Evolutionary conservation across 768 basidiomycete genomes (phyloP).

Genomic region (Amanita phalloides): DNA sequence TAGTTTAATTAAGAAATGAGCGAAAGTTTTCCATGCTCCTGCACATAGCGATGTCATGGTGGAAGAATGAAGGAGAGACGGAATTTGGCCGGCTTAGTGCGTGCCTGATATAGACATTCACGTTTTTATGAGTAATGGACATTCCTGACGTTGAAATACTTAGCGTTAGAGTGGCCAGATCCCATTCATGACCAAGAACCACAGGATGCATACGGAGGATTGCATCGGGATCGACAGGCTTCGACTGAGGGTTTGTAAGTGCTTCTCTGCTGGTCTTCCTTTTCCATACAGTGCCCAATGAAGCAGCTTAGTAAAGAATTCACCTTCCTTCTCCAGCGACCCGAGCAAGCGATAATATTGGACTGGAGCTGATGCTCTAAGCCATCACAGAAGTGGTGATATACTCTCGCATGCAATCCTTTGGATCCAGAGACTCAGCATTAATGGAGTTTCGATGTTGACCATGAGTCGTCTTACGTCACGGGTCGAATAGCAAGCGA

Average conservation of each 20-base stretch:
- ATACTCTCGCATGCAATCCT: neutral
- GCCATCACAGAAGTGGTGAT: constrained; percentile 28
- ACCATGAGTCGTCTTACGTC: too few relatives aligned
- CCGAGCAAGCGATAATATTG: constrained; percentile 31
- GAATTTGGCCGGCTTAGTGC: too few relatives aligned
- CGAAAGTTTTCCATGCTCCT: neutral
- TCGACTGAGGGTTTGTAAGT: neutral
- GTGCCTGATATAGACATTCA: neutral
- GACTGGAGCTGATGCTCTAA: constrained; percentile 37
- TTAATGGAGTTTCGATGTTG: too few relatives aligned
- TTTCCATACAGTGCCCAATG: constrained; percentile 27
- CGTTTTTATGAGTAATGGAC: too few relatives aligned
- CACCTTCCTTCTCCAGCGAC: constrained; percentile 19
- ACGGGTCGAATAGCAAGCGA: too few relatives aligned
- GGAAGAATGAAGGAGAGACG: neutral
- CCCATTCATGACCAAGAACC: neutral
- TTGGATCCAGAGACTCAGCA: neutral
- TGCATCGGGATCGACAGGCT: neutral
- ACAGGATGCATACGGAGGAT: neutral
- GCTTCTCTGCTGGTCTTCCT: constrained; percentile 21
- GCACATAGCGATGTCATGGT: constrained; percentile 1
- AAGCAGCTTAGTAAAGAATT: constrained; percentile 22
- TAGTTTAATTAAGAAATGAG: constrained; percentile 1
- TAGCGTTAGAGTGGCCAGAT: too few relatives aligned
- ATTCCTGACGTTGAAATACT: too few relatives aligned